These are phyloP conservation scores for Solanum clarkiae DNA, from an alignment of 257 asterid genomes.

Conservation along the genomic window DNA sequence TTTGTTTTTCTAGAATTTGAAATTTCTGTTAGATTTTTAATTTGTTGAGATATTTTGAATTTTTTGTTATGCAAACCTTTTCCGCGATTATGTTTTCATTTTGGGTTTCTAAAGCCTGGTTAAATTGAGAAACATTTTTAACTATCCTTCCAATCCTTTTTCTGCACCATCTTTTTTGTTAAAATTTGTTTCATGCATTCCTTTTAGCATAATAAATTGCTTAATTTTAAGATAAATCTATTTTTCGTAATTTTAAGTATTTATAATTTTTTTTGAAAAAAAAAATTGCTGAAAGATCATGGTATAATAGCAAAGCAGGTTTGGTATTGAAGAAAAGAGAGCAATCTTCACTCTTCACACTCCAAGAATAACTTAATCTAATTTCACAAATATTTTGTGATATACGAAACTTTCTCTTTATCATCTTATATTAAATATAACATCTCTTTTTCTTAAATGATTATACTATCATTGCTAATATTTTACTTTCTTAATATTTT, in stretches of 20 bases:
- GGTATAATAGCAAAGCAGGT: neutral
- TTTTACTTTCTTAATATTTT: no score
- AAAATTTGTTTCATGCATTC: neutral
- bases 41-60: neutral
- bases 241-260: neutral
- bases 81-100: neutral
- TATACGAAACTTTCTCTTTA: neutral
- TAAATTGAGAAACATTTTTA: neutral
- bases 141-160: neutral
- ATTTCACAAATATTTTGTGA: neutral
- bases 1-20: neutral
- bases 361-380: neutral
- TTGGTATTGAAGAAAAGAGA: neutral
- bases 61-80: neutral
- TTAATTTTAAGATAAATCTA: neutral
- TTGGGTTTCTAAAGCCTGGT: neutral
- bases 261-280: neutral
- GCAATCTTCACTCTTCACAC: neutral
- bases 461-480: neutral
- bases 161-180: neutral
- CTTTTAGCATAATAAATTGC: neutral
- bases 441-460: neutral
- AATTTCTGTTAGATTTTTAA: neutral
- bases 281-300: neutral
- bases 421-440: neutral